Evolutionary conservation across 257 asterid species (phyloP).

Genomic region (Capsicum rhomboideum): DNA sequence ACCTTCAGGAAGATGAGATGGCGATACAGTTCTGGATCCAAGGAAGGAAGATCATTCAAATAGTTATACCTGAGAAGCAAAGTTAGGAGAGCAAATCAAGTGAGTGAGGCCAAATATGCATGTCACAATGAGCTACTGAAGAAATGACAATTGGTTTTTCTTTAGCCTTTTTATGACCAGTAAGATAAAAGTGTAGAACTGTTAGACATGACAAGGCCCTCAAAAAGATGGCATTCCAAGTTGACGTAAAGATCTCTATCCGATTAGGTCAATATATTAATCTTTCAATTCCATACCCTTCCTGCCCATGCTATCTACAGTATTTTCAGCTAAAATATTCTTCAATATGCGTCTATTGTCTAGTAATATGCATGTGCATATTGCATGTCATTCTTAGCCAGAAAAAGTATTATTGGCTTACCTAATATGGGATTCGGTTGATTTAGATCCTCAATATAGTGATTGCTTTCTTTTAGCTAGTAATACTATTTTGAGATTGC

Average conservation of each 20-base stretch:
- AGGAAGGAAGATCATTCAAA: slow-evolving; percentile 93
- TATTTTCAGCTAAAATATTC: not conserved
- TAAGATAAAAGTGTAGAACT: not conserved
- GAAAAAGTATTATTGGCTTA: not conserved
- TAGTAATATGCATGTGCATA: not conserved
- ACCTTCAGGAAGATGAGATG: slow-evolving; percentile 94
- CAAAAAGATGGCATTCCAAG: not conserved
- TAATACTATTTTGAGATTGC: not conserved
- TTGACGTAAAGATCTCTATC: not conserved
- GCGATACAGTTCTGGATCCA: slow-evolving; percentile 94
- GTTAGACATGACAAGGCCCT: not conserved
- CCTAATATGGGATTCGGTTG: not conserved
- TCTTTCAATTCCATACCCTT: not conserved
- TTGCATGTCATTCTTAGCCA: not conserved
- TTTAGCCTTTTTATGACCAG: not conserved
- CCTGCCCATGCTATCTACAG: not conserved
- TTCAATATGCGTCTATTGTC: not conserved
- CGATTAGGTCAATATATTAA: not conserved
- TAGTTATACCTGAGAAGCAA: slow-evolving; percentile 69
- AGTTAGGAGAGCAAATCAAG: not conserved
- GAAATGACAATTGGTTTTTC: not conserved
- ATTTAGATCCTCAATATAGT: not conserved
- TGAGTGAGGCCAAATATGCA: not conserved
- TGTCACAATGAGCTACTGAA: not conserved
- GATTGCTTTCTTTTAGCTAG: not conserved